Percentiles rank a stretch among this genome's conserved stretches.
These are phyloP conservation scores for Zygosaccharomyces siamensis DNA, from an alignment of 805 yeast genomes.

Conservation along the genomic window DNA sequence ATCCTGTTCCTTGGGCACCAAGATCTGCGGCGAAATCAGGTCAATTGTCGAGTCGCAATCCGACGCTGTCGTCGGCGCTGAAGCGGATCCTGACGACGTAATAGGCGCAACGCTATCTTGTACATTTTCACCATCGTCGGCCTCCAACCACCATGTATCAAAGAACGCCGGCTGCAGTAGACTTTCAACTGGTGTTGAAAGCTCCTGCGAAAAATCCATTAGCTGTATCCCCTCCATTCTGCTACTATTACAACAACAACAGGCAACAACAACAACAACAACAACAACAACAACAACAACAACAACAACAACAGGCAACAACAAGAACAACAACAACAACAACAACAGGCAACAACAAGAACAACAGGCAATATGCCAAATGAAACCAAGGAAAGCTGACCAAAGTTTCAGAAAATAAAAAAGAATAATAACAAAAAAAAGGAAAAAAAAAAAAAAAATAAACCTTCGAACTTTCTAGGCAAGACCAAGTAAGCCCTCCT, in stretches of 20 bases:
- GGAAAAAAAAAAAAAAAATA: too few species aligned
- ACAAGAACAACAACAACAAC: too few species aligned
- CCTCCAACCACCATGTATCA: constrained; percentile 1
- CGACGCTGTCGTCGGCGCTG: neutral
- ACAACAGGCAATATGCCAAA: too few species aligned
- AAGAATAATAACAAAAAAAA: too few species aligned
- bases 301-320: too few species aligned
- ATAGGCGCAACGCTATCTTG: neutral
- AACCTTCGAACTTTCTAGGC: too few species aligned
- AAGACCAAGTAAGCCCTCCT: too few species aligned
- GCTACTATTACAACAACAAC: neutral
- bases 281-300: too few species aligned
- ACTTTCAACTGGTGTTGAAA: constrained; percentile 1
- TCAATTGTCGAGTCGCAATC: neutral
- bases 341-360: too few species aligned
- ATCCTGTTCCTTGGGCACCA: neutral
- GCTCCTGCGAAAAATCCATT: constrained; percentile 1
- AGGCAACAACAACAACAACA: too few species aligned
- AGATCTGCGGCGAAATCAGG: constrained; percentile 1
- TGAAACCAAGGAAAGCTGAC: too few species aligned
- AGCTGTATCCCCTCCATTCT: neutral
- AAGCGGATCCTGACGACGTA: neutral
- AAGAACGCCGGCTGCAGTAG: neutral
- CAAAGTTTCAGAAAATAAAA: too few species aligned
- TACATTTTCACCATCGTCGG: neutral